A percentile compares a stretch with the other conserved stretches of the same genome.
Evolutionary conservation across 768 basidiomycete genomes (phyloP).

Genomic region (Mycena crocata): DNA sequence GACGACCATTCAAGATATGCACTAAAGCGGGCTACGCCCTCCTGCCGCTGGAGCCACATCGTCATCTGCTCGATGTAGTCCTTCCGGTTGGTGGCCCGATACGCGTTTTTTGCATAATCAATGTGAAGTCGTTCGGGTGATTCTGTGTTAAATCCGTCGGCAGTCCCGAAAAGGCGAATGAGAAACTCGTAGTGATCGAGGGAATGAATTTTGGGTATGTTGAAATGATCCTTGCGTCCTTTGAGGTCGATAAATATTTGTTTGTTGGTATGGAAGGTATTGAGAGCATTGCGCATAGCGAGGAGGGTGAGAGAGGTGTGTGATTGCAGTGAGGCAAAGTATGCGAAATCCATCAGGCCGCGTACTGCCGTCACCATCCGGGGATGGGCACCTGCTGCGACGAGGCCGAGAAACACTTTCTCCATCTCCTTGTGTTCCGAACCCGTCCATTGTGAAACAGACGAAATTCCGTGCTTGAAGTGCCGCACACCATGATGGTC

Average conservation of each 20-base stretch:
- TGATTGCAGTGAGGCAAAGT: constrained; percentile 4
- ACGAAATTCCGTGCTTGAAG: constrained; percentile 48
- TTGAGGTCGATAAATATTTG: constrained; percentile 37
- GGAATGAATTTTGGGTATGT: constrained; percentile 49
- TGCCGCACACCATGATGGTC: constrained; percentile 40
- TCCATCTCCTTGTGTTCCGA: constrained; percentile 46
- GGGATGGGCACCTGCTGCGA: constrained; percentile 33
- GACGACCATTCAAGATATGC: constrained; percentile 25
- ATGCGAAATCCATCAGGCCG: constrained; percentile 1
- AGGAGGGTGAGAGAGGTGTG: constrained; percentile 39
- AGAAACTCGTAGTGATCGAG: constrained; percentile 17
- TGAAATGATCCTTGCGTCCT: constrained; percentile 42
- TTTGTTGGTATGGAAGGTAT: constrained; percentile 42
- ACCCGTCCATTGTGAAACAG: constrained; percentile 49
- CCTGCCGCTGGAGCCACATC: background rate
- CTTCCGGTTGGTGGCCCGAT: background rate
- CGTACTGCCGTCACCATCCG: constrained; percentile 26
- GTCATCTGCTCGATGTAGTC: constrained; percentile 1
- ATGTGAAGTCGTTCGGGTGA: background rate
- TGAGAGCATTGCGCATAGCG: constrained; percentile 32
- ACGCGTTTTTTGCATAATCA: background rate
- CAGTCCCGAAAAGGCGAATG: background rate
- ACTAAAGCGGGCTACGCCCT: background rate
- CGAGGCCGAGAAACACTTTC: constrained; percentile 40
- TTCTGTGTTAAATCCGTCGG: background rate